phyloP scores from a whole-genome alignment of 768 basidiomycete genomes.

The Mrakia hoshinonis region DNA sequence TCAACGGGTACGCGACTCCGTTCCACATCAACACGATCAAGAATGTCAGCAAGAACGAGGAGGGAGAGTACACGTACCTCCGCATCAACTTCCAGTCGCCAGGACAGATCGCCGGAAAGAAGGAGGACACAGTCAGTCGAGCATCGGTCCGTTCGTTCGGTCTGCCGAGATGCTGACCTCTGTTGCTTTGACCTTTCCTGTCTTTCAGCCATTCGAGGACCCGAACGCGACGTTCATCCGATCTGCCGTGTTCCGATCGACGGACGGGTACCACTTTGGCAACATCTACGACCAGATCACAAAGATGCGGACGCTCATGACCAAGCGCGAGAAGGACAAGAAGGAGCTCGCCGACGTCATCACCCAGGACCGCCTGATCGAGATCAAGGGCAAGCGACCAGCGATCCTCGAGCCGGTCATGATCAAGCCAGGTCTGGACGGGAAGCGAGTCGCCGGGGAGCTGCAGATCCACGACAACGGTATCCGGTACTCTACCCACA shows the following conservation, averaged over 20 bases:
- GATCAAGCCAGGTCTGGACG: conserved; percentile 85
- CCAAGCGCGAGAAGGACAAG: conserved; percentile 93
- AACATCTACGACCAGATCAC: conserved; percentile 83
- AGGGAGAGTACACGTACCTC: conserved; percentile 86
- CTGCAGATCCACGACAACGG: conserved; percentile 98
- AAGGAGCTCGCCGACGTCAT: conserved; percentile 98
- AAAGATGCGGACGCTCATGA: conserved; percentile 89
- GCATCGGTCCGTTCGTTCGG: too few species aligned
- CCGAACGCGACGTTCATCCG: conserved; percentile 93
- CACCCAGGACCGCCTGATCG: conserved; percentile 81
- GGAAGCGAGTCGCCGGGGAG: conserved; percentile 83
- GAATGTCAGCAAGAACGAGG: conserved; percentile 94
- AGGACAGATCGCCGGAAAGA: conserved; percentile 92
- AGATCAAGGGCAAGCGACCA: conserved; percentile 72
- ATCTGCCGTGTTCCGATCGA: conserved; percentile 84
- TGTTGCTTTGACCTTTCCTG: conserved; percentile 32
- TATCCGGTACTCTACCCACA: conserved; percentile 77
- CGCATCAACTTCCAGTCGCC: conserved; percentile 98
- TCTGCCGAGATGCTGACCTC: too few species aligned
- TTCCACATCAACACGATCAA: conserved; percentile 99
- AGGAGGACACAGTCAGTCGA: conserved; percentile 85
- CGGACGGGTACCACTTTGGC: conserved; percentile 81
- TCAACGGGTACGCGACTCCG: conserved; percentile 90
- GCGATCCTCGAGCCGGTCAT: conserved; percentile 83
- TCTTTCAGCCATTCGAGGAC: conserved; percentile 78